Evolutionary conservation across 2,329 filamentous ascomycete species (phyloP).

Genomic region (Pseudogymnoascus sp.): DNA sequence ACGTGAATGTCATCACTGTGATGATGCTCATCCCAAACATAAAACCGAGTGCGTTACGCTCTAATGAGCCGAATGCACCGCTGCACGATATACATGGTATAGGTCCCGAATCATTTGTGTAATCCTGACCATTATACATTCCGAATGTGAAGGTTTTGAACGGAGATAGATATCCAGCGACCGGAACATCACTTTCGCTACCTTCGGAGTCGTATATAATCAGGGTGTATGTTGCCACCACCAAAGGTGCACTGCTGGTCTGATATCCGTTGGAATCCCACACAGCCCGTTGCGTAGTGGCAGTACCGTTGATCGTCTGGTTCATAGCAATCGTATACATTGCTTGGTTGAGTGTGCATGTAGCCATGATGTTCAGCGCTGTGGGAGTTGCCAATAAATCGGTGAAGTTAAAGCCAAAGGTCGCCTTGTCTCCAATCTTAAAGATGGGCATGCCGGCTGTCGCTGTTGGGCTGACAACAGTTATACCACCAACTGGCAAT

Average conservation of each 20-base stretch:
- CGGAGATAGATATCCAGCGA: slow-evolving; percentile 47
- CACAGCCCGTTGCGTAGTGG: slow-evolving; percentile 35
- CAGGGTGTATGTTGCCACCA: slow-evolving; percentile 50
- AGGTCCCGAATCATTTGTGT: slow-evolving; percentile 35
- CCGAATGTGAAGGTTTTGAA: slow-evolving; percentile 46
- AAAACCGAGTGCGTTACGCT: slow-evolving; percentile 41
- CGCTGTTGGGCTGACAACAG: slow-evolving; percentile 43
- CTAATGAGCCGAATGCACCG: slow-evolving; percentile 38
- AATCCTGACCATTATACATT: slow-evolving; percentile 45
- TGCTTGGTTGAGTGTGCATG: slow-evolving; percentile 41
- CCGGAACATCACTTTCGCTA: slow-evolving; percentile 39
- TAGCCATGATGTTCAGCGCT: slow-evolving; percentile 50
- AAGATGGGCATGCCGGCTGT: slow-evolving; percentile 40
- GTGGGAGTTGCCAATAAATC: slow-evolving; percentile 48
- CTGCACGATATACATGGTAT: slow-evolving; percentile 26
- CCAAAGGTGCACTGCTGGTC: slow-evolving; percentile 33
- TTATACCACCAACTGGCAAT: slow-evolving; percentile 42
- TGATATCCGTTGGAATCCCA: slow-evolving; percentile 17
- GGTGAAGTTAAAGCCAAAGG: slow-evolving; percentile 59
- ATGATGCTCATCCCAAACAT: slow-evolving; percentile 45
- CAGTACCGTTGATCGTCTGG: slow-evolving; percentile 46
- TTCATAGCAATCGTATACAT: slow-evolving; percentile 56
- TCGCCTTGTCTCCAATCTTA: slow-evolving; percentile 51
- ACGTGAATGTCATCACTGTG: slow-evolving; percentile 53
- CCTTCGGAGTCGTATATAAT: slow-evolving; percentile 52